These are phyloP conservation scores for Thermochaetoides thermophila DNA, from an alignment of 495 filamentous ascomycete genomes.

Conservation along the genomic window DNA sequence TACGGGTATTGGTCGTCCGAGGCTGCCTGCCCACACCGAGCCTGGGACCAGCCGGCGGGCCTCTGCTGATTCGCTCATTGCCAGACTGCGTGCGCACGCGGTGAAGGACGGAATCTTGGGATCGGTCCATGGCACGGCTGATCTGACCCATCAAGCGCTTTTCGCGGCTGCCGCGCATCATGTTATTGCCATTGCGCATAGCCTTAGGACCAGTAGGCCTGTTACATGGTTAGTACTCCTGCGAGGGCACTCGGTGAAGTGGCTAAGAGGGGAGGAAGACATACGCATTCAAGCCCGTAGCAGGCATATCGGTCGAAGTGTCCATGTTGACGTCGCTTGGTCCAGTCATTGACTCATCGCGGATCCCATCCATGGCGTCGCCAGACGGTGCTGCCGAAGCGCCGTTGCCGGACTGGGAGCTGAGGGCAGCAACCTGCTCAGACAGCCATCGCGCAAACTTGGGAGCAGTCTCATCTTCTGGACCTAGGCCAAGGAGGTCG, in stretches of 20 bases:
- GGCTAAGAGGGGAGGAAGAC: slow-evolving; percentile 23
- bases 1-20: slow-evolving; percentile 31
- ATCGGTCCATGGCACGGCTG: slow-evolving; percentile 72
- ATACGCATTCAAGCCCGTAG: slow-evolving; percentile 50
- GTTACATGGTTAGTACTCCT: no score
- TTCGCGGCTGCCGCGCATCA: slow-evolving; percentile 37
- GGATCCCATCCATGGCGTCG: slow-evolving; percentile 8
- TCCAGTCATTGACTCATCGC: slow-evolving; percentile 16
- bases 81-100: slow-evolving; percentile 61
- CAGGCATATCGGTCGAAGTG: slow-evolving; percentile 21
- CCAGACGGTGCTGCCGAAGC: slow-evolving; percentile 16
- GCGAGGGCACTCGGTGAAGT: no score
- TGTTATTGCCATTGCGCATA: slow-evolving; percentile 69
- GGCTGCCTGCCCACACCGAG: slow-evolving; percentile 37
- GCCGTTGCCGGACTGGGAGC: slow-evolving; percentile 45
- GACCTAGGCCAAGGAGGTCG: slow-evolving; percentile 69
- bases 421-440: slow-evolving; percentile 57
- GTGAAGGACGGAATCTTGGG: slow-evolving; percentile 58
- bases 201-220: slow-evolving; percentile 92
- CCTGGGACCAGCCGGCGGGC: slow-evolving; percentile 58
- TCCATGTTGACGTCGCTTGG: slow-evolving; percentile 56
- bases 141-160: slow-evolving; percentile 80
- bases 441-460: slow-evolving; percentile 89
- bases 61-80: slow-evolving; percentile 58
- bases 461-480: slow-evolving; percentile 66